These are phyloP conservation scores for Xylaria acuta DNA, from an alignment of 495 filamentous ascomycete species.

Conservation along the genomic window DNA sequence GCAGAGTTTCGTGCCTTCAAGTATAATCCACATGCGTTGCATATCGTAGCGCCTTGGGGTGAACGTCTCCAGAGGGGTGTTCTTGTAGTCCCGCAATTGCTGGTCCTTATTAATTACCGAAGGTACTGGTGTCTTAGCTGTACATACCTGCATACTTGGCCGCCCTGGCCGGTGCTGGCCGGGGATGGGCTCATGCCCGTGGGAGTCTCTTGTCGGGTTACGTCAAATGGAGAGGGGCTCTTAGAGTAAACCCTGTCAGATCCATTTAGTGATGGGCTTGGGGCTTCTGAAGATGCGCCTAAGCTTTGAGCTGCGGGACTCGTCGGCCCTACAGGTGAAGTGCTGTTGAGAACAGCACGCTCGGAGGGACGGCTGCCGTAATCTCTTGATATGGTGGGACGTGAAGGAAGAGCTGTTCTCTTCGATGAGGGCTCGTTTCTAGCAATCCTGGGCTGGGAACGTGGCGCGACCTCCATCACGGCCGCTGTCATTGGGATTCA, in stretches of 20 bases:
- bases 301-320: conserved; percentile 38
- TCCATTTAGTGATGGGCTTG: conserved; percentile 39
- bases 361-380: conserved; percentile 34
- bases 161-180: conserved; percentile 41
- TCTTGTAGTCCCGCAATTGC: conserved; percentile 92
- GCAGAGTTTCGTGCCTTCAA: conserved; percentile 89
- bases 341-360: conserved; percentile 31
- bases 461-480: conserved; percentile 37
- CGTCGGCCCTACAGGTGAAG: conserved; percentile 35
- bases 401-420: conserved; percentile 41
- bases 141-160: conserved; percentile 63
- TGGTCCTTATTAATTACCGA: conserved; percentile 44
- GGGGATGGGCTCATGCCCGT: conserved; percentile 26
- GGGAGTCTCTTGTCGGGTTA: conserved; percentile 34
- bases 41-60: conserved; percentile 91
- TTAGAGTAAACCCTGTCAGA: conserved; percentile 41
- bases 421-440: conserved; percentile 34
- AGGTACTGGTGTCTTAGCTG: neutral
- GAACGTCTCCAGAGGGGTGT: conserved; percentile 96
- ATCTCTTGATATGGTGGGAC: conserved; percentile 37
- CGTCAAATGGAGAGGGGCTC: conserved; percentile 41
- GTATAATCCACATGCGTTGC: conserved; percentile 97
- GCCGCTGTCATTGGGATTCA: conserved; percentile 8
- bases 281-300: conserved; percentile 37
- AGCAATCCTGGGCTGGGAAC: conserved; percentile 32